A percentile compares a stretch with the other conserved stretches of the same genome.
phyloP scores from a whole-genome alignment of 2,329 filamentous ascomycete species.

The Xylaria hypoxylon region DNA sequence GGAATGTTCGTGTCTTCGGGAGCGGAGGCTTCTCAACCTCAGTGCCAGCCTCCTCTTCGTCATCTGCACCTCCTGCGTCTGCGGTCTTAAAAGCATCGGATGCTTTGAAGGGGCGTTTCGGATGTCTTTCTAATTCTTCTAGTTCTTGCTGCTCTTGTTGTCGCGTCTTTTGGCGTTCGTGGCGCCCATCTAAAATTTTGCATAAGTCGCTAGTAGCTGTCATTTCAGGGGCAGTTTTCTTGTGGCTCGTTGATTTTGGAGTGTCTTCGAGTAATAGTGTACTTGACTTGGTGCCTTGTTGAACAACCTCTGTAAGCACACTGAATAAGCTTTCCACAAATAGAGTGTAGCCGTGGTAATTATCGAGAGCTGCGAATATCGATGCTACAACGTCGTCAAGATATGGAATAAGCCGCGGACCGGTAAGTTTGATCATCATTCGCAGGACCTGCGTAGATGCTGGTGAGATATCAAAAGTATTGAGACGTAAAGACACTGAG shows the following conservation, averaged over 20 bases:
- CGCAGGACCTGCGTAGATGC: conserved; percentile 89
- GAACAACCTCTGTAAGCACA: conserved; percentile 84
- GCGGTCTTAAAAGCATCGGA: conserved; percentile 46
- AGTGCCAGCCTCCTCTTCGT: conserved; percentile 52
- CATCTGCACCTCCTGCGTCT: conserved; percentile 51
- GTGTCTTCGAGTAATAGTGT: conserved; percentile 60
- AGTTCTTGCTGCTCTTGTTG: conserved; percentile 51
- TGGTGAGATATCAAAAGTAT: conserved; percentile 91
- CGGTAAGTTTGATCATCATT: conserved; percentile 94
- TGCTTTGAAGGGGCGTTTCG: conserved; percentile 53
- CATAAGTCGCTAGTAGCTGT: conserved; percentile 60
- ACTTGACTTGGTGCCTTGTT: conserved; percentile 77
- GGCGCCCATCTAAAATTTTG: conserved; percentile 73
- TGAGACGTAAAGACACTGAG: conserved; percentile 87
- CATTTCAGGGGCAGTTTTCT: conserved; percentile 52
- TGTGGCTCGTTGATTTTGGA: conserved; percentile 55
- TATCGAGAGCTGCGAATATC: conserved; percentile 92
- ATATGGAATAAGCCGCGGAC: conserved; percentile 83
- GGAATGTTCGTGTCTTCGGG: conserved; percentile 81
- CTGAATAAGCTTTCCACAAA: conserved; percentile 88
- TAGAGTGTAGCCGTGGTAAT: conserved; percentile 90
- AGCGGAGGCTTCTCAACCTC: conserved; percentile 64
- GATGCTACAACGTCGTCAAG: conserved; percentile 91
- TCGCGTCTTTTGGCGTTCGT: conserved; percentile 55
- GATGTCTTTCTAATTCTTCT: conserved; percentile 50